Percentiles rank a stretch among this genome's conserved stretches.
Evolutionary conservation across 495 filamentous ascomycete species (phyloP).

Genomic region (Penicillium chermesinum): DNA sequence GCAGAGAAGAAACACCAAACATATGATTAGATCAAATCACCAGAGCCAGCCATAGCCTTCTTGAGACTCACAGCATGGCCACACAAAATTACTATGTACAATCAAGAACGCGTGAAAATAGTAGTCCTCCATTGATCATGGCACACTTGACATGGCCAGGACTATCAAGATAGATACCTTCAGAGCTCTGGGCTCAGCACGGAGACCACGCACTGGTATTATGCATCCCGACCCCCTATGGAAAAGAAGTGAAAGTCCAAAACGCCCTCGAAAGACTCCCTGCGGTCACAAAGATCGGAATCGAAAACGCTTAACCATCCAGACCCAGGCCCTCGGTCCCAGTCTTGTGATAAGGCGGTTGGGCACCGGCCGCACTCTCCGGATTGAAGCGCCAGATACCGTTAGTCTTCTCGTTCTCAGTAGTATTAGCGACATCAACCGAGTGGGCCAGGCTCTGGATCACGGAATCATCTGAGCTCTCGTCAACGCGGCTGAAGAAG

Average conservation of each 20-base stretch:
- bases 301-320: conserved; percentile 10
- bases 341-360: conserved; percentile 39
- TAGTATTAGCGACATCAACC: conserved; percentile 45
- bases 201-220: too few relatives aligned
- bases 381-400: conserved; percentile 84
- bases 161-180: background rate
- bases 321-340: conserved; percentile 40
- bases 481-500: conserved; percentile 63
- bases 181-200: background rate
- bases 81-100: background rate
- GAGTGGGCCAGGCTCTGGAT: conserved; percentile 55
- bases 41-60: background rate
- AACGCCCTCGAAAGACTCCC: background rate
- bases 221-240: too few relatives aligned
- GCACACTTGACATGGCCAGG: background rate
- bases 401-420: conserved; percentile 75
- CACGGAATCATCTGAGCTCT: conserved; percentile 46
- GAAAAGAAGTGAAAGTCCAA: too few relatives aligned
- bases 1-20: background rate
- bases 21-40: background rate
- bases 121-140: background rate
- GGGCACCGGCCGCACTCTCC: conserved; percentile 51
- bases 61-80: background rate
- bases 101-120: background rate
- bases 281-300: background rate